phyloP scores from a whole-genome alignment of 306 rosid genomes.

The Glycine tomentella region DNA sequence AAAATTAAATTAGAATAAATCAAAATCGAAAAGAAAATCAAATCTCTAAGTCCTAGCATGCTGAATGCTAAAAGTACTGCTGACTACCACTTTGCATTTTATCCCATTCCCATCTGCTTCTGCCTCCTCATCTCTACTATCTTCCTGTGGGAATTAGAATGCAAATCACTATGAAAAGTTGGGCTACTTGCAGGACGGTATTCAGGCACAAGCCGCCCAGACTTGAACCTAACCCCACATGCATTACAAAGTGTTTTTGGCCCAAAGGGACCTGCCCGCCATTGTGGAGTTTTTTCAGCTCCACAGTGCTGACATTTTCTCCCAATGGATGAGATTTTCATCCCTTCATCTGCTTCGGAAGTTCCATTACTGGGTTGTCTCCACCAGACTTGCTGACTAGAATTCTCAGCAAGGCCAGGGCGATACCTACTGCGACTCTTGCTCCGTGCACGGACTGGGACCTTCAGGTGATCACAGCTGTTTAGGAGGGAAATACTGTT shows the following conservation, averaged over 20 bases:
- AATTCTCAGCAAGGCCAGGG: conserved; percentile 35
- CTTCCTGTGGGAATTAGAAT: conserved; percentile 83
- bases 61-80: conserved; percentile 41
- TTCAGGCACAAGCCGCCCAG: conserved; percentile 77
- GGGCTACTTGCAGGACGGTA: conserved; percentile 85
- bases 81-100: conserved; percentile 49
- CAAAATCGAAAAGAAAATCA: conserved; percentile 40
- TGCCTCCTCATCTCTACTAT: conserved; percentile 71
- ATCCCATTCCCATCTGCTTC: conserved; percentile 57
- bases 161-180: conserved; percentile 60
- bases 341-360: conserved; percentile 31
- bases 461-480: conserved; percentile 59
- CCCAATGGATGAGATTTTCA: conserved; percentile 41
- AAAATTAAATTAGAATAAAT: conserved; percentile 50
- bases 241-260: conserved; percentile 85
- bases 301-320: conserved; percentile 80
- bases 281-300: conserved; percentile 71
- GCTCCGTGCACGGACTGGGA: conserved; percentile 72
- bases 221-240: conserved; percentile 75
- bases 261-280: conserved; percentile 83
- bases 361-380: conserved; percentile 39
- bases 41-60: conserved; percentile 52
- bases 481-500: conserved; percentile 55
- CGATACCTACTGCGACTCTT: conserved; percentile 57
- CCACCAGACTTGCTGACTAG: conserved; percentile 50